Base-by-base conservation (phyloP, 164 flowering plant species). In the Malania oleifera region DNA sequence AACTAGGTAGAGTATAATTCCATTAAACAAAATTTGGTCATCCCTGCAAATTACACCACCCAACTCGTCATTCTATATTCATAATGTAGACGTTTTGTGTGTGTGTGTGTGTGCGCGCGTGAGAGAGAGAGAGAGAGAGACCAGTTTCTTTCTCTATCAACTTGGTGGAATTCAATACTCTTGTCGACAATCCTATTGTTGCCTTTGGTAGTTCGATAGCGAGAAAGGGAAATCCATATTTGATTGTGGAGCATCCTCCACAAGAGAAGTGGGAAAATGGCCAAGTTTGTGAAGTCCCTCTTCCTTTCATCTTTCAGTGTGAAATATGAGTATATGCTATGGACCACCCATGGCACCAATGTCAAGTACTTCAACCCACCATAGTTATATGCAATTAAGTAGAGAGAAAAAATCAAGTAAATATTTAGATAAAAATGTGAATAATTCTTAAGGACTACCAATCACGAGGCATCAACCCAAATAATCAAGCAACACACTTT, bases 161-260 rank as follows among this genome's bases (percentile, higher is more conserved):
- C 60, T 48, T 65, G 60, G 12, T 68, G 55, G 12, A 70, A 57
- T 19, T 80, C 82, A 6, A 82, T 64, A 17, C 62, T 63, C 62
- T 64, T 70, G 47, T 78, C 79, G 10, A 74, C 65, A 38, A 80
- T 77, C 12, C 79, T 23, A 35, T 49, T 66, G 22, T 63, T 68
- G 43, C 81, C 78, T 65, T 76, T 84, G 34, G 81, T 78, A 0
- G 84, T 82, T 11, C 71, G 70, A 47, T 77, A 61, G 15, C 89
- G 84, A 31, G 86, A 73, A 0, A 75, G 57, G 17, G 75, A 58
- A 8, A 81, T 79, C 89, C 89, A 83, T 9, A 83, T 61, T 31
- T 83, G 86, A 56, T 66, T 71, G 65, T 83, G 82, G n/a, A 81
- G 41, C 72, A 74, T 60, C 54, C 89, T 70, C 59, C 20, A 28